Evolutionary conservation across 1,284 basidiomycete species (phyloP), one percentile per base, ranked within the genome.

Genomic region (Trichosporon ovoides): DNA sequence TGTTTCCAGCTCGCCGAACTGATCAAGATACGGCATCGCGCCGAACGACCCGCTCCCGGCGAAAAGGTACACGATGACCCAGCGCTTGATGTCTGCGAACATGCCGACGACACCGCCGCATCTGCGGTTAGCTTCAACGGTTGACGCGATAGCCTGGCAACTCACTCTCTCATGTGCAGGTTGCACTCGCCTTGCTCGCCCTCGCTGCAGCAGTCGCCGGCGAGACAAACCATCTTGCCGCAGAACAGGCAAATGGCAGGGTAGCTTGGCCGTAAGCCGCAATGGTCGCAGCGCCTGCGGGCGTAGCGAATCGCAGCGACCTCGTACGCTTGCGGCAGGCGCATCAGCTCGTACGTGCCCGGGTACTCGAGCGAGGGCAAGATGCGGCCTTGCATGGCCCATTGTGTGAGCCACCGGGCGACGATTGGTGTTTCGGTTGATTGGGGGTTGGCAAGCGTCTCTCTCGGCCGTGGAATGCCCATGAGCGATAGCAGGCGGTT

Each of bases 181-280:
- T 98, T 98, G 77, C 95, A 98, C 74, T 99, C 96, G 35, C 85
- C 79, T 80, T 89, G 76, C 59, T 84, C 76, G 64, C 82, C 78
- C 66, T 93, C 89, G 66, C 83, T 82, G 75, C 95, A 99, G 71
- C 95, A 99, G 68, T 94, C 88, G 64, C 89, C 90, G 71, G 94
- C 90, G 78, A 94, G 84, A 72, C 96, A 98, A 9, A 91, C 86
- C 16, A 88, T 84, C 46, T 85, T 81, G 1, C 95, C 95, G 68
- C 96, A 99, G 53, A 94, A 81, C 60, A 98, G 77, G 74, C 95
- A 99, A 3, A 99, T 84, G 0, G 93, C 95, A 9, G 91, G 90
- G 68, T 91, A 91, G 5, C 82, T 79, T 0, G 95, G 93, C 7
- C 89, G 83, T 0, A 86, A 88, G 49, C 83, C 81, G 76, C 95